Evolutionary conservation across 1,284 basidiomycete genomes (phyloP), one percentile per base, ranked within the genome.

Genomic region (Melampsora larici-populina): DNA sequence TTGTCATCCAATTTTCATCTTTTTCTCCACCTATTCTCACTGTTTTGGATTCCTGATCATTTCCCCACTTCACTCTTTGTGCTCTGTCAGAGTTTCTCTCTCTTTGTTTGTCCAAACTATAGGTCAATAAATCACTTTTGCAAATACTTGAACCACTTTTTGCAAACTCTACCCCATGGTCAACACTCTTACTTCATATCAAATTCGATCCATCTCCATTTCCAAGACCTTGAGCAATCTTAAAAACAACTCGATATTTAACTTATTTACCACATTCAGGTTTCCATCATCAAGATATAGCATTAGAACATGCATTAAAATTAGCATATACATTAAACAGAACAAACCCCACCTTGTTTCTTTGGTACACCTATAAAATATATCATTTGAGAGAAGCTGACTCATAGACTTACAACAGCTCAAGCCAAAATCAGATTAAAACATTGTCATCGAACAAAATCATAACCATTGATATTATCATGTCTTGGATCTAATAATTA

Each of bases 211-310:
- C 48, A 49, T 49, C 21, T 21, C 48, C 48, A 49, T 21, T 49
- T 11, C 48, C 48, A 21, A 11, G 48, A 11, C 48, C 48, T 11
- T 11, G 21, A 49, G 11, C 60, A 24, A 13, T 29, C 60, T 13
- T n/a, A 9, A 11, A 24, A 29, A 11, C 60, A 29, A 24, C 21
- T 24, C 60, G 65, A 43, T 80, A 75, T 58, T 70, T 80, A 55
- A 70, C 78, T 13, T 80, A 80, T 68, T 78, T 79, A 24, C 75
- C 81, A 8, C 81, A 81, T 62, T 79, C 80, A 33, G 91, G 91
- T 2, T 90, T 91, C 80, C 90, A 92, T 84, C 92, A 92, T 82
- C 91, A 92, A 84, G 89, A 91, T 48, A 91, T 93, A 79, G 89
- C 90, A 24, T 86, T 93, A 79, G 90, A 92, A 83, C 93, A 93